These are phyloP conservation scores for Thalassiosira hispida DNA, from an alignment of 352 stramenopile species.

Conservation along the genomic window DNA sequence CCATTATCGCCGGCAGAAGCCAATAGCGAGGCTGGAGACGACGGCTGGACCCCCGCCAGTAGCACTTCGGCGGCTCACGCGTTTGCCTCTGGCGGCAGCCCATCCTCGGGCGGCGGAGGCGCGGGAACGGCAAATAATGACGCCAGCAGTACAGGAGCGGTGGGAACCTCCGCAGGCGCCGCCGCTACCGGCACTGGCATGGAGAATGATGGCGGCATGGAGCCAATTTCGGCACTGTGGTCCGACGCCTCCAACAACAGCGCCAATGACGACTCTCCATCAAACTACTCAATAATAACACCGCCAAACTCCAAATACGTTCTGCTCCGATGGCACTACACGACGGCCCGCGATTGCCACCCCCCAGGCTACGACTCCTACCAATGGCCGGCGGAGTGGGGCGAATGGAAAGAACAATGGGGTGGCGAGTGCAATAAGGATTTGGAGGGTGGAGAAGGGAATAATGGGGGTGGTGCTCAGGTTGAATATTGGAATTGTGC, in stretches of 20 bases:
- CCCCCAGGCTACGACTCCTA: conserved; percentile 30
- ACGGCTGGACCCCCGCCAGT: no score
- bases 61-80: background rate
- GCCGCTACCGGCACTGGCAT: no score
- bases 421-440: conserved; percentile 10
- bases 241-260: background rate
- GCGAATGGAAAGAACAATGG: conserved; percentile 17
- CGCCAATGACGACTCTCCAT: no score
- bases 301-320: conserved; percentile 19
- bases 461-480: background rate
- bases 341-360: conserved; percentile 22
- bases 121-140: no score
- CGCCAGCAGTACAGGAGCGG: no score
- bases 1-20: no score
- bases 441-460: background rate
- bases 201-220: background rate
- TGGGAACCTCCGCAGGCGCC: no score
- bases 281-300: background rate
- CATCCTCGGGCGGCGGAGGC: no score
- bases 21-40: no score
- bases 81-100: background rate
- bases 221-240: background rate
- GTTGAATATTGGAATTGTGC: conserved; percentile 48
- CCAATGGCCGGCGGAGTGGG: conserved; percentile 31
- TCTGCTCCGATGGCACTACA: conserved; percentile 40